Evolutionary conservation across 495 filamentous ascomycete species (phyloP).

Genomic region (Penicillium paxilli): DNA sequence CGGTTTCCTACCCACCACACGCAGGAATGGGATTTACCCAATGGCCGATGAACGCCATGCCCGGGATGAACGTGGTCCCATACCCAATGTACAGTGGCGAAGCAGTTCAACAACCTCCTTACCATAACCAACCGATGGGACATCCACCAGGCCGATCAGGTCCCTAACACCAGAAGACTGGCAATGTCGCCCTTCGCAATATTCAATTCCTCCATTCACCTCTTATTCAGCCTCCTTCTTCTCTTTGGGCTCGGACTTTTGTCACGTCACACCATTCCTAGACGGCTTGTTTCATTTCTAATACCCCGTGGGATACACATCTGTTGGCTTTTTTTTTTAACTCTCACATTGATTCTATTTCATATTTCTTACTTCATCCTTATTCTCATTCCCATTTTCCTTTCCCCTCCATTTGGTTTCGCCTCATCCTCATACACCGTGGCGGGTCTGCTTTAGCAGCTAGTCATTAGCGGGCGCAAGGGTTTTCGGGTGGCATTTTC

Average conservation of each 20-base stretch:
- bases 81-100: conserved; percentile 41
- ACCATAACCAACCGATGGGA: conserved; percentile 35
- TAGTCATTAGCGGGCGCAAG: conserved; percentile 48
- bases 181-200: neutral
- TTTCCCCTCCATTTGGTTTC: conserved; percentile 17
- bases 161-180: conserved; percentile 5
- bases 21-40: conserved; percentile 34
- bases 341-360: conserved; percentile 16
- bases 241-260: conserved; percentile 8
- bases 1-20: conserved; percentile 37
- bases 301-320: conserved; percentile 31
- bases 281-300: conserved; percentile 33
- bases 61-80: conserved; percentile 35
- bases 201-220: conserved; percentile 7
- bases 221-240: neutral
- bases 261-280: conserved; percentile 29
- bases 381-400: conserved; percentile 4
- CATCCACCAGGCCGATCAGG: conserved; percentile 31
- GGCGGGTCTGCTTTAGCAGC: conserved; percentile 37
- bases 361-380: no score
- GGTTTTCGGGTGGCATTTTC: conserved; percentile 39
- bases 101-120: conserved; percentile 29
- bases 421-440: conserved; percentile 32
- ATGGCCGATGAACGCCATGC: conserved; percentile 42
- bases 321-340: conserved; percentile 15